Evolutionary conservation across 371 early-diverging fungal species (phyloP), one percentile per base, ranked within the genome.

Genomic region (Syncephalastrum sp.): DNA sequence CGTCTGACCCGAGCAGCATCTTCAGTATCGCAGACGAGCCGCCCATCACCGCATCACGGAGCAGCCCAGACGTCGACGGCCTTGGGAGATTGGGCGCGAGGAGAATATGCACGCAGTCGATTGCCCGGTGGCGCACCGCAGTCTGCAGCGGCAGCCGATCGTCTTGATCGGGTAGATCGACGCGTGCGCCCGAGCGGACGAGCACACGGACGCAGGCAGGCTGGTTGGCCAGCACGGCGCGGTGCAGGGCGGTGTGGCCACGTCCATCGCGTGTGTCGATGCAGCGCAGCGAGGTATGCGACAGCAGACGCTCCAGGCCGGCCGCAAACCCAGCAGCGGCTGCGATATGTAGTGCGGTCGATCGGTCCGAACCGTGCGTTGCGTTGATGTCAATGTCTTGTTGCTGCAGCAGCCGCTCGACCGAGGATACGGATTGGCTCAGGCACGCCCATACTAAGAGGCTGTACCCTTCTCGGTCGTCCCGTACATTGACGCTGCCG

Each of bases 261-360:
- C 56, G 52, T 0, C 48, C 24, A 33, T 72, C 70, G 7, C 47
- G 25, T 0, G 56, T 51, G 47, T 73, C 63, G 33, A 68, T 61
- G 13, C 24, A 23, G 27, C 45, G 27, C 3, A 25, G 42, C 16
- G 66, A 57, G 15, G 67, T 61, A 48, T 70, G 70, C 23, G 64
- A 42, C 2, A 68, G 19, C n/a, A 78, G 27, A 8, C 65, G 44
- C 5, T 60, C 51, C 12, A 78, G 38, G 17, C 73, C 78, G 19
- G 51, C 38, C 12, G 44, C 29, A 47, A 74, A 78, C 15, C 72
- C 75, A 23, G 61, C 41, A 25, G 65, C 16, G 27, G 64, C 70
- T 4, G 80, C 74, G 23, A 69, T 64, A 21, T 79, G 80, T 3
- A 79, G 46, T 3, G 73, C 74, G 4, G 76, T 74, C 38, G 69